Percentiles rank a stretch among this genome's conserved stretches.
Evolutionary conservation across 2,329 filamentous ascomycete species (phyloP).

Genomic region (Ceratocystis lukuohia): DNA sequence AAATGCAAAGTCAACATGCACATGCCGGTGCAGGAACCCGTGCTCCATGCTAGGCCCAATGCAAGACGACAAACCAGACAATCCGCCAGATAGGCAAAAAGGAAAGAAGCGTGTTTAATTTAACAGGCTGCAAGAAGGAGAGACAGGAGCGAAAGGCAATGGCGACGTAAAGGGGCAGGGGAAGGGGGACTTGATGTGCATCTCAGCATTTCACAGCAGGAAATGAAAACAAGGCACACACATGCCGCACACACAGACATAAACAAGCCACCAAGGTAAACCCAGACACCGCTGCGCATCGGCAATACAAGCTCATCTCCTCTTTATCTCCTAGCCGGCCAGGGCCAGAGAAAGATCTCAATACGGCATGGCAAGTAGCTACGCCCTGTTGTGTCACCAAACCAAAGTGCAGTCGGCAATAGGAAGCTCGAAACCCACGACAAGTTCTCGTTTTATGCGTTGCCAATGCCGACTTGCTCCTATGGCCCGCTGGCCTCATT

Average conservation of each 20-base stretch:
- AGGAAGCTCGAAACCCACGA: no score
- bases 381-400: neutral
- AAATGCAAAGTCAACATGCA: neutral
- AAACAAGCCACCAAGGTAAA: neutral
- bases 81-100: neutral
- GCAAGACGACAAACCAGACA: neutral
- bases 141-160: neutral
- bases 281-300: neutral
- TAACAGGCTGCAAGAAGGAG: neutral
- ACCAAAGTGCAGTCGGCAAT: neutral
- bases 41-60: neutral
- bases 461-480: no score
- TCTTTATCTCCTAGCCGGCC: no score
- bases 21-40: neutral
- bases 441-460: no score
- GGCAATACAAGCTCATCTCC: neutral
- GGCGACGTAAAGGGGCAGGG: neutral
- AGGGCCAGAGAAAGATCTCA: no score
- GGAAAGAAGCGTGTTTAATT: neutral
- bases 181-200: neutral
- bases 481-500: no score
- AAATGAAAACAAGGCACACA: neutral
- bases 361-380: neutral
- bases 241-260: neutral
- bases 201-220: neutral